These are phyloP conservation scores for Acer saccharum DNA, from an alignment of 345 rosid species.

Conservation along the genomic window DNA sequence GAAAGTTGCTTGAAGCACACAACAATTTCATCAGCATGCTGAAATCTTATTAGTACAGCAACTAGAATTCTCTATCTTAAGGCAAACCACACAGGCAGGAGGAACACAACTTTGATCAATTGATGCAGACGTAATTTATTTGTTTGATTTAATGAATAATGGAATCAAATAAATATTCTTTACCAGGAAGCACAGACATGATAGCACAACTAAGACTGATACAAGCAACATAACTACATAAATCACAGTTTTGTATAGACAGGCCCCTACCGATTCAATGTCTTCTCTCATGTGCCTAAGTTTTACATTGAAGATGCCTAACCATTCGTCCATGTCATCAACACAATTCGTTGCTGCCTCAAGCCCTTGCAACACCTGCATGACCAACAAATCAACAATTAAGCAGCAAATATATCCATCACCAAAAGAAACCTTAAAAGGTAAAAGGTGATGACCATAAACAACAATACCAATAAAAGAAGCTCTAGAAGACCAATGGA, in stretches of 20 bases:
- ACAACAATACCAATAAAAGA: background rate
- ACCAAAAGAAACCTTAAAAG: background rate
- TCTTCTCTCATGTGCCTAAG: conserved; percentile 99
- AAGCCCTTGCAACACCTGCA: conserved; percentile 92
- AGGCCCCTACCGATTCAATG: conserved; percentile 77
- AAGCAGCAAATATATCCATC: background rate
- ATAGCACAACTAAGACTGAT: conserved; percentile 8
- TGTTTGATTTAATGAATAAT: background rate
- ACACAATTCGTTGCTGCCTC: conserved; percentile 92
- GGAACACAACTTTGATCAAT: background rate
- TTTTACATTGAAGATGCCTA: conserved; percentile 93
- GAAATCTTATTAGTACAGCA: background rate
- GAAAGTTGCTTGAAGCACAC: conserved; percentile 1
- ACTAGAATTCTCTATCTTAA: background rate
- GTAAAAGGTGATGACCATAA: background rate
- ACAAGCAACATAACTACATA: conserved; percentile 12
- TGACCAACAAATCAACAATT: conserved; percentile 21
- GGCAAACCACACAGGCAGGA: background rate
- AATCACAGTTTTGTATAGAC: conserved; percentile 8
- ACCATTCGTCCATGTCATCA: conserved; percentile 99
- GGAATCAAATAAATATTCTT: background rate
- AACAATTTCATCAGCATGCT: background rate
- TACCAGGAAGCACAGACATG: conserved; percentile 8
- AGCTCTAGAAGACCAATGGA: background rate
- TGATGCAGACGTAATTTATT: background rate